A percentile compares a stretch with the other conserved stretches of the same genome.
These are phyloP conservation scores for Amanita subjunquillea DNA, from an alignment of 768 basidiomycete species.

Conservation along the genomic window DNA sequence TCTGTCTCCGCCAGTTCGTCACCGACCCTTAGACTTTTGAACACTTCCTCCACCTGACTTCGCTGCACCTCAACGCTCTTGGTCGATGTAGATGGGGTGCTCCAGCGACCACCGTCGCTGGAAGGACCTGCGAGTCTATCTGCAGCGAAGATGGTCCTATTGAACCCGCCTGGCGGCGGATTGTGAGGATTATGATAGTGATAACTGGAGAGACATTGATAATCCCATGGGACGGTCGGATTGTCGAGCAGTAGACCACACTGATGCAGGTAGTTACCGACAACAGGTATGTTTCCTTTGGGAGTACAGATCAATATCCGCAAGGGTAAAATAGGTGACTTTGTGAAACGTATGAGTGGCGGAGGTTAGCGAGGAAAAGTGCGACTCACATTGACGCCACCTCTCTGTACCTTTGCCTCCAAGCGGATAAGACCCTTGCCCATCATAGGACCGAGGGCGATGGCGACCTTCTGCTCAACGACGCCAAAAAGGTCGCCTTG, in stretches of 20 bases:
- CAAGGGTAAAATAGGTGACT: conserved; percentile 78
- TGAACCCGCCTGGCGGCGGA: conserved; percentile 62
- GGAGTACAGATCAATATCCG: conserved; percentile 89
- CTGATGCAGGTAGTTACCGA: conserved; percentile 66
- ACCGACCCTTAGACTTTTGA: conserved; percentile 79
- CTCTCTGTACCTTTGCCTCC: conserved; percentile 67
- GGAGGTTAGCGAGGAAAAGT: not conserved
- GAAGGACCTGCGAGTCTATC: conserved; percentile 28
- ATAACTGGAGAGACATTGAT: conserved; percentile 45
- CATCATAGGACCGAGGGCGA: conserved; percentile 71
- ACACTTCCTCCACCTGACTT: conserved; percentile 89
- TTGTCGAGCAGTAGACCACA: conserved; percentile 69
- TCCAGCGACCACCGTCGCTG: conserved; percentile 40
- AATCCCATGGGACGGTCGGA: conserved; percentile 60
- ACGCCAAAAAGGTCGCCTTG: conserved; percentile 69
- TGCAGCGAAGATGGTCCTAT: conserved; percentile 27
- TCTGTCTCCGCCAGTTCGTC: conserved; percentile 83
- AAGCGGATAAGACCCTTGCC: conserved; percentile 75
- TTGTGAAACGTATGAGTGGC: conserved; percentile 4
- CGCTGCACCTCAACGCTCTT: conserved; percentile 89
- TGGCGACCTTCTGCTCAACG: conserved; percentile 79
- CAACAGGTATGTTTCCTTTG: conserved; percentile 81
- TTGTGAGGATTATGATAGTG: conserved; percentile 88
- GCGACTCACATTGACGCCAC: conserved; percentile 45
- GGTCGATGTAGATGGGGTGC: conserved; percentile 40